phyloP scores from a whole-genome alignment of 441 rosid species.

The Eutrema salsugineum region DNA sequence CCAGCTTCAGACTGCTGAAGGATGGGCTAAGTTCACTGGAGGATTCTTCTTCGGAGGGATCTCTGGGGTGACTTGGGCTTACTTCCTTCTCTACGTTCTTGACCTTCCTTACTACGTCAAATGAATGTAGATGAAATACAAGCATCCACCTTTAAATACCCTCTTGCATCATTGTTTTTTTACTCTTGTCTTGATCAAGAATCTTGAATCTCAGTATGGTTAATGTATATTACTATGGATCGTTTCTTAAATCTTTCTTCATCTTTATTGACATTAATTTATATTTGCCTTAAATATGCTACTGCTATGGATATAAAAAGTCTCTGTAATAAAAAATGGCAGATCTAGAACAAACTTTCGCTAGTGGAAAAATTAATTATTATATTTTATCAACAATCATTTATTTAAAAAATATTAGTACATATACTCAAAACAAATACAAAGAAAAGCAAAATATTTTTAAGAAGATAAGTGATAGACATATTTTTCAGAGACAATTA shows the following conservation, averaged over 20 bases:
- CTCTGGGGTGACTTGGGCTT: conserved; percentile 96
- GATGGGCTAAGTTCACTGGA: conserved; percentile 88
- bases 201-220: conserved; percentile 13
- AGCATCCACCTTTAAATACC: neutral
- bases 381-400: too few species aligned
- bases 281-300: neutral
- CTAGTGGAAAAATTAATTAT: too few species aligned
- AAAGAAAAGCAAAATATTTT: too few species aligned
- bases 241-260: neutral
- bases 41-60: conserved; percentile 97
- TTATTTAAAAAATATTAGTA: too few species aligned
- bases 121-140: conserved; percentile 32
- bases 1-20: conserved; percentile 87
- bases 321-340: neutral
- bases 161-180: conserved; percentile 11
- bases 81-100: conserved; percentile 76
- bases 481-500: too few species aligned
- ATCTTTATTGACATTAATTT: neutral
- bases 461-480: too few species aligned
- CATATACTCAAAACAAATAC: too few species aligned
- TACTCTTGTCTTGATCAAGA: conserved; percentile 11
- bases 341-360: neutral
- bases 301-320: neutral
- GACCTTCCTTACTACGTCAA: conserved; percentile 86
- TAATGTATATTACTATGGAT: conserved; percentile 19